Conservation (phyloP, 176 grass and related monocot species). For the Pharus latifolius region DNA sequence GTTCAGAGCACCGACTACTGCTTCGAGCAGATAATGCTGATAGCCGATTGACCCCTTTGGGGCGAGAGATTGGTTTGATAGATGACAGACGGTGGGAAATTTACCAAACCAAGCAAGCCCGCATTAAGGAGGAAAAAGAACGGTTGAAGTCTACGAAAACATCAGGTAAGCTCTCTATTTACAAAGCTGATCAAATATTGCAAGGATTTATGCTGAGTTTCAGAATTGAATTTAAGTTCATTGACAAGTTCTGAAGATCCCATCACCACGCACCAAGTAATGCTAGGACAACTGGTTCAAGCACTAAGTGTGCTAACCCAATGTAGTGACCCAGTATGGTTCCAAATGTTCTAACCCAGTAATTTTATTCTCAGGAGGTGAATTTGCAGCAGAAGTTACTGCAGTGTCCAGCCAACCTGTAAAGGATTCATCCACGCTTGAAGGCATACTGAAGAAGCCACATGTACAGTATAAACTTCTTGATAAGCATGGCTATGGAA, state of each 20-base stretch:
- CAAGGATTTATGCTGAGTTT: not conserved
- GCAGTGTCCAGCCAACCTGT: constrained; percentile 70
- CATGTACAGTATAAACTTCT: constrained; percentile 92
- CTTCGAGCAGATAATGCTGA: constrained; percentile 95
- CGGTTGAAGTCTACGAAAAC: constrained; percentile 59
- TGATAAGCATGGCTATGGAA: constrained; percentile 82
- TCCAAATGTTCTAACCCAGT: not conserved
- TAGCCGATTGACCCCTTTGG: constrained; percentile 84
- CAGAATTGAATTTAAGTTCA: no score
- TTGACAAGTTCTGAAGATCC: no score
- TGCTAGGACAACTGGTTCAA: not conserved
- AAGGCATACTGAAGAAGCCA: constrained; percentile 86
- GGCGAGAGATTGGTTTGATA: constrained; percentile 87
- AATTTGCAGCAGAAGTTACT: constrained; percentile 67
- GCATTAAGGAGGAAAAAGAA: constrained; percentile 77
- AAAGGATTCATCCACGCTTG: constrained; percentile 63
- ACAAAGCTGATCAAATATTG: not conserved
- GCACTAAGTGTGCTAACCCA: not conserved
- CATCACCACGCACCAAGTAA: no score
- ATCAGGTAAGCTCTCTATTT: constrained; percentile 33
- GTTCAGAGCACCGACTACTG: constrained; percentile 80
- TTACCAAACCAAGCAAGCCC: constrained; percentile 69
- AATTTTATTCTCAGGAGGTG: constrained; percentile 37
- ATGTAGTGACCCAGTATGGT: not conserved
- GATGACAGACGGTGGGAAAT: constrained; percentile 83